Evolutionary conservation across 148 eudicot genomes (phyloP), one percentile per base, ranked within the genome.

Genomic region (Fagopyrum homotropicum): DNA sequence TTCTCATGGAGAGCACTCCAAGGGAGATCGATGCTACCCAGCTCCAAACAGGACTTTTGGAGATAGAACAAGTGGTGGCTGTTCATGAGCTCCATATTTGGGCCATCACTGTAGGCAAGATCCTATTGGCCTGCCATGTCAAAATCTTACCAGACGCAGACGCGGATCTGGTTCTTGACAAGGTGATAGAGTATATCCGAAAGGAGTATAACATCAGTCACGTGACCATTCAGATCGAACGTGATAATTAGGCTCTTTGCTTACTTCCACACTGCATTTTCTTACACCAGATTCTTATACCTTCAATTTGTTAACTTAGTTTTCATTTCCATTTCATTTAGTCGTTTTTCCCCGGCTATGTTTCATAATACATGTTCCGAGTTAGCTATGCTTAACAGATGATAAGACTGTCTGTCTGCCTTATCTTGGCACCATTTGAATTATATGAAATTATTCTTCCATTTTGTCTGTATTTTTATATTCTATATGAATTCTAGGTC

Each of bases 1-100:
- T 94, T 72, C 77, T 94, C 29, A 94, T 94, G 98, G 98, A 94
- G 82, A 94, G 97, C 83, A 92, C 98, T 2, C 98, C 98, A 0
- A 84, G 98, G 78, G 98, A 94, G 82, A 89, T 94, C 4, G 96
- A 94, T 71, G 97, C 97, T 11, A 90, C 90, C 26, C 87, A 88
- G 80, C 89, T 94, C 2, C 88, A 92, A 76, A 76, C 78, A 19
- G 98, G 96, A 12, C 45, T 94, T 11, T 80, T 89, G 40, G 88
- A 89, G 81, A 88, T 94, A 85, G 92, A 91, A 17, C 93, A 94
- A 73, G 98, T 94, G 30, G 79, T 90, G 63, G 97, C 97, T 16
- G 69, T 94, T 26, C 98, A 94, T 69, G 98, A 94, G 80, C 81
- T 94, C 74, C 98, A 94, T 77, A 90, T 91, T 50, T 94, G 98